These are phyloP conservation scores for Epithele typhae DNA, from an alignment of 768 basidiomycete genomes.

Conservation along the genomic window DNA sequence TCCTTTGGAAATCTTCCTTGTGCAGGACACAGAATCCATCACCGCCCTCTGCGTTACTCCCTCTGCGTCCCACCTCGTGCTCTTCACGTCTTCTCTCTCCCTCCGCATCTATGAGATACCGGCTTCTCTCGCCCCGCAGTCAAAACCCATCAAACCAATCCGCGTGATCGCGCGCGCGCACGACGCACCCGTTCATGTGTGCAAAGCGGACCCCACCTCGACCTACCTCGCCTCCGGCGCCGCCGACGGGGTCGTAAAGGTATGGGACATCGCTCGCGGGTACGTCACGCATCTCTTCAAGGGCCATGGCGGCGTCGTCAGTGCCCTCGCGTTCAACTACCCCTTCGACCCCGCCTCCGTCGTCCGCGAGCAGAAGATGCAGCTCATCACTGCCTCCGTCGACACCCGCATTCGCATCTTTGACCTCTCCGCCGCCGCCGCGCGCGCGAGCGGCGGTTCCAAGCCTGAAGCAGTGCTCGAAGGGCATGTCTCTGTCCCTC, in stretches of 20 bases:
- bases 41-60: slow-evolving; percentile 81
- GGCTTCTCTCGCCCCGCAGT: slow-evolving; percentile 32
- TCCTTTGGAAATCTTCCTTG: too few species aligned
- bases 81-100: slow-evolving; percentile 78
- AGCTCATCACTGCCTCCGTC: slow-evolving; percentile 85
- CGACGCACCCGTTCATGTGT: slow-evolving; percentile 91
- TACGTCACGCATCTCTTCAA: slow-evolving; percentile 93
- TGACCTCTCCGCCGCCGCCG: slow-evolving; percentile 67
- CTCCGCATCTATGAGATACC: slow-evolving; percentile 86
- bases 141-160: slow-evolving; percentile 57
- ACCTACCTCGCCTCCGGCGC: slow-evolving; percentile 93
- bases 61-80: slow-evolving; percentile 65
- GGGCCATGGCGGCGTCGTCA: slow-evolving; percentile 97
- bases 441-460: slow-evolving; percentile 49
- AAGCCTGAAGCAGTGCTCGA: slow-evolving; percentile 82
- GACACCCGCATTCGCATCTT: slow-evolving; percentile 93
- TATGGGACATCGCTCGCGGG: slow-evolving; percentile 87
- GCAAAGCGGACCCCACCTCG: slow-evolving; percentile 77
- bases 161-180: slow-evolving; percentile 84
- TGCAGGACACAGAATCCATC: slow-evolving; percentile 79
- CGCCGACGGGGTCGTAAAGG: slow-evolving; percentile 94
- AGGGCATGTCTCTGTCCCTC: slow-evolving; percentile 92
- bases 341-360: slow-evolving; percentile 54
- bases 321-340: slow-evolving; percentile 83
- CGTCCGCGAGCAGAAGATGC: slow-evolving; percentile 49